These are phyloP conservation scores for Retiboletus fuscus DNA, from an alignment of 1,284 basidiomycete genomes.

Conservation along the genomic window DNA sequence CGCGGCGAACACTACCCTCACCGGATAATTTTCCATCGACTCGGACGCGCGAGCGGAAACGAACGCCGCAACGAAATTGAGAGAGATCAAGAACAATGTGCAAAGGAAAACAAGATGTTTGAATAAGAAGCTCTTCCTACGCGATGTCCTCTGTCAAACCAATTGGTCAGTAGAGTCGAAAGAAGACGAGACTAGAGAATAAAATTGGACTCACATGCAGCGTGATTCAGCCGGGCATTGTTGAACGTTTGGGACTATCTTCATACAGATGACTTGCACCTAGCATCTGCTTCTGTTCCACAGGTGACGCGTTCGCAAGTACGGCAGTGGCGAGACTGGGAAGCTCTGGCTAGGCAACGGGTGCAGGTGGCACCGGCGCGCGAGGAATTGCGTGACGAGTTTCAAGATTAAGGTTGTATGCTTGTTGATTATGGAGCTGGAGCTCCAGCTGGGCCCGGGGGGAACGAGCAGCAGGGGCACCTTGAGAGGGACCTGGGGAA, in stretches of 20 bases:
- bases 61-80: no score
- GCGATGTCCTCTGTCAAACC: no score
- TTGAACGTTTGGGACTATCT: conserved; percentile 78
- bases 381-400: conserved; percentile 56
- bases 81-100: no score
- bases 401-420: conserved; percentile 56
- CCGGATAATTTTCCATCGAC: no score
- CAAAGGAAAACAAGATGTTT: no score
- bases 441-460: conserved; percentile 57
- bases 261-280: conserved; percentile 94
- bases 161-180: no score
- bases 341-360: conserved; percentile 56
- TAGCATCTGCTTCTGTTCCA: conserved; percentile 97
- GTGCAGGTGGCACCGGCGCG: conserved; percentile 50
- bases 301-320: conserved; percentile 81
- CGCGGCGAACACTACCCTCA: no score
- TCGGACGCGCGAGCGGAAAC: no score
- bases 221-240: conserved; percentile 20
- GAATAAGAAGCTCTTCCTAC: no score
- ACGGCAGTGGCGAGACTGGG: conserved; percentile 57
- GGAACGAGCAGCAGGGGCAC: conserved; percentile 47
- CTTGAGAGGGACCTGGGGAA: conserved; percentile 50
- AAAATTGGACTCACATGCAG: no score
- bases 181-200: no score
- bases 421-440: conserved; percentile 54